Conservation (phyloP, 2,329 filamentous ascomycete species). For the Fusarium torreyae region DNA sequence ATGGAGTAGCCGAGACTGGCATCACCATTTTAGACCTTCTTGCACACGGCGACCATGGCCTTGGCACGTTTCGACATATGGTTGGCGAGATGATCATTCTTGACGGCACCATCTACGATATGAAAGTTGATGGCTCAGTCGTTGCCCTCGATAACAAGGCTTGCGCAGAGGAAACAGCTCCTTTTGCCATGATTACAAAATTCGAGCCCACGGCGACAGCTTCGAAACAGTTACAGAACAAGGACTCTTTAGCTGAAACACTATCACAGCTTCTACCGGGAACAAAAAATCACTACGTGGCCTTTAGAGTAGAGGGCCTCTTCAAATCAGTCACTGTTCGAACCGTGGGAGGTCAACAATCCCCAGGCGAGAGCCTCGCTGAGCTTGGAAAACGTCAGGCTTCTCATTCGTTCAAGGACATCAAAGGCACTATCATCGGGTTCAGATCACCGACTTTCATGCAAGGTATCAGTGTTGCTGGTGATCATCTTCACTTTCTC, state of each 20-base stretch:
- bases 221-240: conserved; percentile 1
- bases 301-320: conserved; percentile 13
- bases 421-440: conserved; percentile 19
- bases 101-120: conserved; percentile 30
- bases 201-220: conserved; percentile 8
- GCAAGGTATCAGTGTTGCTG: conserved; percentile 39
- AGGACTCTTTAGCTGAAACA: not conserved
- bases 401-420: conserved; percentile 11
- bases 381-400: conserved; percentile 37
- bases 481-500: conserved; percentile 37
- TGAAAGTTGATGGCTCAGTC: conserved; percentile 36
- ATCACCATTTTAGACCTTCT: conserved; percentile 30
- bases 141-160: not conserved
- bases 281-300: conserved; percentile 26
- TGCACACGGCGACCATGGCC: conserved; percentile 31
- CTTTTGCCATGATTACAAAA: conserved; percentile 33
- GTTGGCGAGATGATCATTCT: conserved; percentile 44
- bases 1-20: conserved; percentile 40
- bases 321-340: conserved; percentile 31
- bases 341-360: conserved; percentile 27
- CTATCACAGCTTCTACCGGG: conserved; percentile 16
- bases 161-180: conserved; percentile 4
- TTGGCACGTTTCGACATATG: conserved; percentile 45
- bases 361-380: conserved; percentile 25
- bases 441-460: conserved; percentile 34